Evolutionary conservation across 2,329 filamentous ascomycete species (phyloP).

Genomic region (Talaromyces verruculosus): DNA sequence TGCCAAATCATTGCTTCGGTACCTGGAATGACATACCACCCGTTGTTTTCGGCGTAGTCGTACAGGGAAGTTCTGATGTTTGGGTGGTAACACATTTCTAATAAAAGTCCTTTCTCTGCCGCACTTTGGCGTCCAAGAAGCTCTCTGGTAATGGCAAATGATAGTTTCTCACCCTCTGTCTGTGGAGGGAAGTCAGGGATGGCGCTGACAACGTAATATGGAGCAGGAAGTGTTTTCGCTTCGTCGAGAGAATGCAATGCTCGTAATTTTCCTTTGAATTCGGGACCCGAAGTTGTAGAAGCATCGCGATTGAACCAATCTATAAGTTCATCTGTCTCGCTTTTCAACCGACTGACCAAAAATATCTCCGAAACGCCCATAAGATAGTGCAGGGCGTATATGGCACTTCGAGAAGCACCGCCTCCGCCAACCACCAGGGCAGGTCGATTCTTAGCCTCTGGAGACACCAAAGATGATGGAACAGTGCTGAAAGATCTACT

Average conservation of each 20-base stretch:
- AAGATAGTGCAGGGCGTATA: slow-evolving; percentile 28
- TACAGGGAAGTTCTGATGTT: slow-evolving; percentile 24
- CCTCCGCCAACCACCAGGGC: slow-evolving; percentile 27
- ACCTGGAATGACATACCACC: slow-evolving; percentile 26
- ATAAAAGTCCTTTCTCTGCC: slow-evolving; percentile 22
- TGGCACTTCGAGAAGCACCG: slow-evolving; percentile 26
- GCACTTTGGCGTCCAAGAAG: slow-evolving; percentile 12
- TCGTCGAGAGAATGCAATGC: slow-evolving; percentile 21
- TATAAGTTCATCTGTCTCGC: slow-evolving; percentile 26
- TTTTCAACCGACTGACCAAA: slow-evolving; percentile 25
- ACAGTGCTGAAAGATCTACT: slow-evolving; percentile 48
- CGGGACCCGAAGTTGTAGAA: neutral
- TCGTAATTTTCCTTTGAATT: slow-evolving; percentile 21
- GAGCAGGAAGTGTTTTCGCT: slow-evolving; percentile 17
- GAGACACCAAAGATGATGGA: neutral
- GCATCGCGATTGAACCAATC: slow-evolving; percentile 17
- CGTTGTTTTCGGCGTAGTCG: slow-evolving; percentile 21
- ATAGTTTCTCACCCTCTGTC: slow-evolving; percentile 22
- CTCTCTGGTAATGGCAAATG: slow-evolving; percentile 14
- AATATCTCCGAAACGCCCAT: slow-evolving; percentile 26
- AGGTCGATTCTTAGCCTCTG: slow-evolving; percentile 19
- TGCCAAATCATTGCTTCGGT: slow-evolving; percentile 27
- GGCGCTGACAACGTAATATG: slow-evolving; percentile 26
- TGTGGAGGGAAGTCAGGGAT: slow-evolving; percentile 26
- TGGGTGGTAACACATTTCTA: slow-evolving; percentile 32